Percentiles rank a stretch among this genome's conserved stretches.
Conservation (phyloP, 306 rosid genomes). For the Fagus crenata region DNA sequence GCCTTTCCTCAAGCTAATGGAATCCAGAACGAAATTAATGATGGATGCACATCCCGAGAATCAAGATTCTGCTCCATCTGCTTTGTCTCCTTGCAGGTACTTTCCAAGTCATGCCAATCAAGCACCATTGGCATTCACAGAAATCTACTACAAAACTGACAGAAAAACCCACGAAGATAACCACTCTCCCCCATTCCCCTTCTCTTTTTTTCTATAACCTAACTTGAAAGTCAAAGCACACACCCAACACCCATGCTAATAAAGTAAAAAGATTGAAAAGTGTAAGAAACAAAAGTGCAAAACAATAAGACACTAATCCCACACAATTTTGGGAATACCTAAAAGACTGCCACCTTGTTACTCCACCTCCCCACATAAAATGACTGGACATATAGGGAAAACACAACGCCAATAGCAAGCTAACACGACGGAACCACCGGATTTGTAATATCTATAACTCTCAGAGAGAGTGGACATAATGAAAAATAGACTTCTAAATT, state of each 20-base stretch:
- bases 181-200: conserved; percentile 18
- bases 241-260: conserved; percentile 23
- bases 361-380: conserved; percentile 30
- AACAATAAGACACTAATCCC: conserved; percentile 23
- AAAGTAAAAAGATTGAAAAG: conserved; percentile 15
- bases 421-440: conserved; percentile 38
- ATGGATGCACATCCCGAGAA: conserved; percentile 73
- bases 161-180: conserved; percentile 25
- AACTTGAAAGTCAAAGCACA: conserved; percentile 17
- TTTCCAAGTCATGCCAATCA: conserved; percentile 48
- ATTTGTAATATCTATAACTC: conserved; percentile 46
- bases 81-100: conserved; percentile 67
- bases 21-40: conserved; percentile 91
- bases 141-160: conserved; percentile 42
- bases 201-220: conserved; percentile 7
- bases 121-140: conserved; percentile 43
- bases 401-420: conserved; percentile 32
- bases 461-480: conserved; percentile 51
- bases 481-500: conserved; percentile 80
- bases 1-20: conserved; percentile 80
- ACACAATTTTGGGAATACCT: conserved; percentile 25
- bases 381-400: conserved; percentile 23
- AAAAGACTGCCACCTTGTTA: conserved; percentile 22
- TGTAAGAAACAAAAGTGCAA: conserved; percentile 23
- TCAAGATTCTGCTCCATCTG: conserved; percentile 67